These are phyloP conservation scores for Carallia brachiata DNA, from an alignment of 345 rosid genomes.

Conservation along the genomic window DNA sequence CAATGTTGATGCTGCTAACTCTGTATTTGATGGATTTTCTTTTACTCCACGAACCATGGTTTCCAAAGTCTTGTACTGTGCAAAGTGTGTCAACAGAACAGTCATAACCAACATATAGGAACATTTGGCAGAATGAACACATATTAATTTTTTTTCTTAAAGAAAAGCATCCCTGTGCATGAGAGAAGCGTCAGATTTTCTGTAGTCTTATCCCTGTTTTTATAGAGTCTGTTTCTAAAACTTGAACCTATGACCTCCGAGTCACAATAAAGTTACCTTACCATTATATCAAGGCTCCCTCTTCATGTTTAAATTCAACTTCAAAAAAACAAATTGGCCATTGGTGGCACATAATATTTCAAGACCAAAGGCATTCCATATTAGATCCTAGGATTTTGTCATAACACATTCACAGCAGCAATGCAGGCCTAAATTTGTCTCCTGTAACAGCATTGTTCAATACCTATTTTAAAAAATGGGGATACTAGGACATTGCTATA, in stretches of 20 bases:
- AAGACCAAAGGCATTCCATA: not conserved
- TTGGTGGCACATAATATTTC: too few relatives aligned
- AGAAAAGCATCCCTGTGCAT: too few relatives aligned
- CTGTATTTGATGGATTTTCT: slow-evolving; percentile 44
- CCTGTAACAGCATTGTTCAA: not conserved
- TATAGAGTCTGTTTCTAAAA: too few relatives aligned
- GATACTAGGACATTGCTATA: not conserved
- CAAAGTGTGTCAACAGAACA: slow-evolving; percentile 17
- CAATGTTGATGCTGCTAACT: slow-evolving; percentile 32
- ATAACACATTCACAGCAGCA: not conserved
- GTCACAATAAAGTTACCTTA: too few relatives aligned
- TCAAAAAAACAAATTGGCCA: too few relatives aligned
- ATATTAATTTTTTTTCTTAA: not conserved
- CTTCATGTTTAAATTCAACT: too few relatives aligned
- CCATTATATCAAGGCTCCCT: too few relatives aligned
- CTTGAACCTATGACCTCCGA: too few relatives aligned
- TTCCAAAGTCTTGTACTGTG: slow-evolving; percentile 81
- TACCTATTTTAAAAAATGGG: not conserved
- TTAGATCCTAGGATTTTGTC: not conserved
- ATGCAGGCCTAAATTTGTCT: not conserved
- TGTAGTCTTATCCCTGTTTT: too few relatives aligned
- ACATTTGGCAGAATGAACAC: slow-evolving; percentile 3
- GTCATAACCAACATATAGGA: not conserved
- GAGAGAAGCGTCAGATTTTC: too few relatives aligned
- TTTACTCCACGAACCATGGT: slow-evolving; percentile 65